Base-by-base conservation (phyloP, 2,329 filamentous ascomycete genomes). In the Xylariaceae sp. region DNA sequence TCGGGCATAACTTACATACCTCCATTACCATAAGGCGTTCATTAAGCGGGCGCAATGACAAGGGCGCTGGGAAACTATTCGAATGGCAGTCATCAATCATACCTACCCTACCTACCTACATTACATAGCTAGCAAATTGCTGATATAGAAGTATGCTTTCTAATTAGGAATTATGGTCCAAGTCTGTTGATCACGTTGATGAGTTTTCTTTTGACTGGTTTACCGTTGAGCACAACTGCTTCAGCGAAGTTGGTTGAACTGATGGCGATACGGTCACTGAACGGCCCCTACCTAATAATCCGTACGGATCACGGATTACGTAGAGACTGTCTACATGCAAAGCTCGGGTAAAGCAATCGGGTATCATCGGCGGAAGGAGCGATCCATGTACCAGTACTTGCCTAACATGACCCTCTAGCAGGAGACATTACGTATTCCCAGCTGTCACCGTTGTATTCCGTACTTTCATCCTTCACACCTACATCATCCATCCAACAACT, bases 1-100 rank as follows among this genome's bases (percentile, higher is more conserved):
- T 49, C 50, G 51, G 52, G 55, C 53, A 62, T 63, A 63, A 59
- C 57, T 57, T 62, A 57, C 62, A 62, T 61, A 49, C 61, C 48
- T 63, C 17, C 15, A 13, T 42, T 13, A 42, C 11, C 8, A 42
- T 3, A 42, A 23, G 61, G 58, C 57, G 62, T 63, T 61, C 53
- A 51, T 54, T 39, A 61, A 30, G 61, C 51, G 30, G 51, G 57
- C 23, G 48, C 51, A 53, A 56, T 23, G 30, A 54, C 30, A 23
- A 56, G 48, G 30, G 18, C 44, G 37, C 42, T 10, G 23, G 39
- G 37, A 56, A 39, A 15, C 2, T 50, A 42, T 48, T 51, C 23
- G 47, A 55, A 34, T 11, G 45, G 39, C 35, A 35, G 44, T 45
- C 23, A 42, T 10, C 8, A 42, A 42, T 30, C 23, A 30, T 18